Percentiles rank a stretch among this genome's conserved stretches.
Evolutionary conservation across 73 alveolate species (phyloP).

Genomic region (Urostyla sp.): DNA sequence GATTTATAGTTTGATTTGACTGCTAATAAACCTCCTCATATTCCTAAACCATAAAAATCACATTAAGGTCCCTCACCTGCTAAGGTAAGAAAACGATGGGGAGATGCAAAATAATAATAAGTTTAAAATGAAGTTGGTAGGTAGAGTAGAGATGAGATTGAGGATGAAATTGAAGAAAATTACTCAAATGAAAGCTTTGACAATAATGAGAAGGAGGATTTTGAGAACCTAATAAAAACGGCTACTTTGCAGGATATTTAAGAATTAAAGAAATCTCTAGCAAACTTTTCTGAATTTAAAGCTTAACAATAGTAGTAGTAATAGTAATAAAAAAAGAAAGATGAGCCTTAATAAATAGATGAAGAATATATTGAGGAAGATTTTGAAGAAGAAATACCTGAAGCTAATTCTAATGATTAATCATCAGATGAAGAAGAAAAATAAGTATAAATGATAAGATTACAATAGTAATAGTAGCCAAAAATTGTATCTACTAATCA

Average conservation of each 20-base stretch:
- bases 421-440: not conserved
- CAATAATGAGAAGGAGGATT: constrained; percentile 50
- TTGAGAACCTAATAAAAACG: constrained; percentile 38
- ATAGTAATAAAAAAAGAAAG: constrained; percentile 20
- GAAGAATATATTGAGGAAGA: constrained; percentile 62
- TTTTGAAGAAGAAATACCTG: constrained; percentile 60
- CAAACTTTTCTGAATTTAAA: constrained; percentile 38
- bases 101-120: constrained; percentile 15
- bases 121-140: constrained; percentile 29
- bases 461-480: constrained; percentile 40
- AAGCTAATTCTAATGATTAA: not conserved
- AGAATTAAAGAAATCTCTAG: constrained; percentile 50
- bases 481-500: not conserved
- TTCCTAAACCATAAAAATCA: constrained; percentile 12
- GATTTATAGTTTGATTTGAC: constrained; percentile 46
- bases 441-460: not conserved
- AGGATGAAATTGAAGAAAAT: constrained; percentile 51
- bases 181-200: constrained; percentile 25
- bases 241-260: constrained; percentile 38
- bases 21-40: not conserved
- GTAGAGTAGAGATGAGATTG: constrained; percentile 35
- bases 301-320: not conserved
- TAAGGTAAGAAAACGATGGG: constrained; percentile 32
- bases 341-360: constrained; percentile 42
- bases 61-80: constrained; percentile 17